Evolutionary conservation across 2,329 filamentous ascomycete genomes (phyloP).

Genomic region (Fusarium buxicola): DNA sequence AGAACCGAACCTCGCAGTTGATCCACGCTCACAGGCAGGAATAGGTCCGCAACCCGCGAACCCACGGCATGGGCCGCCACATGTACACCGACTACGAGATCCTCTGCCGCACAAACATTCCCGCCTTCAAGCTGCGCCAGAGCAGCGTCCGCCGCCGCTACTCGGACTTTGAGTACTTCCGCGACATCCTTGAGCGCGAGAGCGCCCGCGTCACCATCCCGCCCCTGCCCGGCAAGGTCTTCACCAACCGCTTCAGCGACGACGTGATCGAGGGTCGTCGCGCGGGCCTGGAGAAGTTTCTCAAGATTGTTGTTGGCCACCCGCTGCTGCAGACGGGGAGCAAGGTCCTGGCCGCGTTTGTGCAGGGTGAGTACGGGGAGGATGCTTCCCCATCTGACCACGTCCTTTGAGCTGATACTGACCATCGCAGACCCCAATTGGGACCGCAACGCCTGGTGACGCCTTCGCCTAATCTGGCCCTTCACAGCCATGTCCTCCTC

Average conservation of each 20-base stretch:
- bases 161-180: constrained; percentile 98
- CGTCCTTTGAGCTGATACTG: constrained; percentile 12
- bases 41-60: constrained; percentile 92
- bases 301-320: constrained; percentile 98
- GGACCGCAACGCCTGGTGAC: constrained; percentile 90
- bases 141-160: constrained; percentile 92
- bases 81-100: constrained; percentile 99
- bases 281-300: constrained; percentile 91
- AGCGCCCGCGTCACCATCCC: constrained; percentile 94
- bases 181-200: constrained; percentile 97
- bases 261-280: constrained; percentile 96
- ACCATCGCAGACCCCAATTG: constrained; percentile 77
- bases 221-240: constrained; percentile 95
- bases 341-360: constrained; percentile 95
- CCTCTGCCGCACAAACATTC: constrained; percentile 97
- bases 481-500: constrained; percentile 35
- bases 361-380: constrained; percentile 76
- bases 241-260: constrained; percentile 97
- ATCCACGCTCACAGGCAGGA: not conserved
- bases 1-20: no score
- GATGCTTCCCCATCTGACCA: constrained; percentile 8
- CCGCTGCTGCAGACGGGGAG: constrained; percentile 96
- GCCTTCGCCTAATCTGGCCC: constrained; percentile 39
- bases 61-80: constrained; percentile 90
- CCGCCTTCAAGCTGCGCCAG: constrained; percentile 95